These are phyloP conservation scores for Ophiostoma piceae DNA, from an alignment of 2,329 filamentous ascomycete species.

Conservation along the genomic window DNA sequence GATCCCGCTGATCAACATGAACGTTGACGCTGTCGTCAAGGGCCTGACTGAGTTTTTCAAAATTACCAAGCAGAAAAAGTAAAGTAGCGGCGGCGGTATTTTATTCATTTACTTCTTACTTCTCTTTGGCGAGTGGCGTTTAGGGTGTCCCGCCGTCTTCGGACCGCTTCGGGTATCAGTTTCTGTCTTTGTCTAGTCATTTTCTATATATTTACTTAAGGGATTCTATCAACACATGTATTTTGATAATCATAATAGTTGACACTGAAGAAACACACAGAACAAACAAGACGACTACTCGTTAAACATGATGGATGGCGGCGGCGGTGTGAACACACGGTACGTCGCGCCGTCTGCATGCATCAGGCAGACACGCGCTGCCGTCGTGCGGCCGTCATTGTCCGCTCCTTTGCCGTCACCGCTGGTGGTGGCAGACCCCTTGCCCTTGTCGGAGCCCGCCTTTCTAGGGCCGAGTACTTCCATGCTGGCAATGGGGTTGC, in stretches of 20 bases:
- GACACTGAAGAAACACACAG: too few species aligned
- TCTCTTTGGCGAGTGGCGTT: background rate
- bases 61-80: conserved; percentile 55
- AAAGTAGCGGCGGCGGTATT: background rate
- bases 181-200: background rate
- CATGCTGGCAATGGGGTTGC: conserved; percentile 39
- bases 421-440: background rate
- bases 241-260: background rate
- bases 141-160: background rate
- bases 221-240: background rate
- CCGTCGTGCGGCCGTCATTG: conserved; percentile 32
- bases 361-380: conserved; percentile 48
- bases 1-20: conserved; percentile 81
- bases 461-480: conserved; percentile 44
- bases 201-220: background rate
- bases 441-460: conserved; percentile 3
- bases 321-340: conserved; percentile 44
- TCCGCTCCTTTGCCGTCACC: background rate
- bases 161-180: background rate
- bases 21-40: conserved; percentile 74
- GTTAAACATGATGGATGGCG: conserved; percentile 24
- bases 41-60: conserved; percentile 75
- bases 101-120: background rate
- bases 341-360: conserved; percentile 45
- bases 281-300: too few species aligned